phyloP scores from a whole-genome alignment of 1,284 basidiomycete genomes.

The Puccinia polysora region DNA sequence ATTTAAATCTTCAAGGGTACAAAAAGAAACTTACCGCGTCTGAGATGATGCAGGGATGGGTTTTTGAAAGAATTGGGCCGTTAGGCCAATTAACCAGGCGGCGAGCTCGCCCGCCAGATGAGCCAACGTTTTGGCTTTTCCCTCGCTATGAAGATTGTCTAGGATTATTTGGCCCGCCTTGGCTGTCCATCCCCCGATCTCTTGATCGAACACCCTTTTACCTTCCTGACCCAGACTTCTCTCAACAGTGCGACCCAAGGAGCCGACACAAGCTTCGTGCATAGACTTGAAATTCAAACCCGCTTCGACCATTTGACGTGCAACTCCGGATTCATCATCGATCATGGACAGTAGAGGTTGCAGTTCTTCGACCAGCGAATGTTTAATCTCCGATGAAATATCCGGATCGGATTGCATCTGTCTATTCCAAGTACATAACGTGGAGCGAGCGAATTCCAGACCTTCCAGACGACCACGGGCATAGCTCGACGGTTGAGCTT shows the following conservation, averaged over 20 bases:
- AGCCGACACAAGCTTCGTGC: constrained; percentile 26
- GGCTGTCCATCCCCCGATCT: background rate
- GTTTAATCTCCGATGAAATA: background rate
- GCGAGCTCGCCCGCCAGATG: constrained; percentile 9
- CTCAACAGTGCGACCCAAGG: constrained; percentile 30
- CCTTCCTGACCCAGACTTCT: constrained; percentile 12
- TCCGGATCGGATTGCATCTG: constrained; percentile 23
- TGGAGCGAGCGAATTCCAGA: background rate
- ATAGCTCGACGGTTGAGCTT: constrained; percentile 1
- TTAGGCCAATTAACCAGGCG: constrained; percentile 11
- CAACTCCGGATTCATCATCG: background rate
- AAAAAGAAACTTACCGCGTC: constrained; percentile 13
- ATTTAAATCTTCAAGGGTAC: background rate
- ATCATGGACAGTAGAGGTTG: constrained; percentile 3
- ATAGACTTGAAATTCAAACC: constrained; percentile 24
- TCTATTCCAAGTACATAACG: constrained; percentile 10
- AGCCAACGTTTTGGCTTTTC: constrained; percentile 12
- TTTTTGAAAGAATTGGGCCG: constrained; percentile 12
- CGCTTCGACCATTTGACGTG: background rate
- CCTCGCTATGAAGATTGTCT: constrained; percentile 12
- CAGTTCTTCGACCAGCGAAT: constrained; percentile 16
- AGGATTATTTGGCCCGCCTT: constrained; percentile 1
- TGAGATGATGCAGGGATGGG: constrained; percentile 11
- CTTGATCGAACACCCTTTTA: constrained; percentile 19
- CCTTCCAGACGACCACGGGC: constrained; percentile 25